These are phyloP conservation scores for Nannochloris sp. DNA, from an alignment of 139 green algal species.

Conservation along the genomic window DNA sequence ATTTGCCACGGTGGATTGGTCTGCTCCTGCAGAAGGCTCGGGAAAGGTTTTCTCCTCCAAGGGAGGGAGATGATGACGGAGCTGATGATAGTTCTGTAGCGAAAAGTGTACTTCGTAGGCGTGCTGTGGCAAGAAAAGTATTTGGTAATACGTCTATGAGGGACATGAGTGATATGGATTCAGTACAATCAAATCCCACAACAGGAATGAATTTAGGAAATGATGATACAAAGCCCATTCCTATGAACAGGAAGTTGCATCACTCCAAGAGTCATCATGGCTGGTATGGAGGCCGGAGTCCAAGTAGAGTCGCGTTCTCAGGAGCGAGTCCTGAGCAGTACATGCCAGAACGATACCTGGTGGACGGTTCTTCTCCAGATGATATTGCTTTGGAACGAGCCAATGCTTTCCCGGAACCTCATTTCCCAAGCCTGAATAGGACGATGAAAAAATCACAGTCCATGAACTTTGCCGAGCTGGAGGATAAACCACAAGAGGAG, in stretches of 20 bases:
- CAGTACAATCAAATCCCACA: not conserved
- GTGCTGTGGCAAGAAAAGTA: not conserved
- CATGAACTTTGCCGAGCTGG: not conserved
- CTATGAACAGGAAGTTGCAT: no score
- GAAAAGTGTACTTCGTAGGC: not conserved
- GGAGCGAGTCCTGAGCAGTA: no score
- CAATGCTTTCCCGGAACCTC: no score
- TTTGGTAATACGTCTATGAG: not conserved
- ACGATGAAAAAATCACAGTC: not conserved
- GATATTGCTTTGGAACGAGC: no score
- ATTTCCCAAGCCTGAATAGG: no score
- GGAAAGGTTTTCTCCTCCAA: not conserved
- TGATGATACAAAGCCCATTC: no score
- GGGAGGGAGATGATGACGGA: not conserved
- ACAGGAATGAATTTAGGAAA: no score
- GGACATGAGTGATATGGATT: not conserved
- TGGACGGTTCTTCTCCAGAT: no score
- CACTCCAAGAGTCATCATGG: no score
- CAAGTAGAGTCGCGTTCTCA: no score
- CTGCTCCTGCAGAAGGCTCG: not conserved
- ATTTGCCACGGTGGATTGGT: constrained; percentile 23
- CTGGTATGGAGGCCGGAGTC: no score
- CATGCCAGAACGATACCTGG: no score
- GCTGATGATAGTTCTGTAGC: not conserved
- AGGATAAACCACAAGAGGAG: not conserved